Evolutionary conservation across 129 eudicot species (phyloP), one percentile per base, ranked within the genome.

Genomic region (Helichrysum umbraculigerum): DNA sequence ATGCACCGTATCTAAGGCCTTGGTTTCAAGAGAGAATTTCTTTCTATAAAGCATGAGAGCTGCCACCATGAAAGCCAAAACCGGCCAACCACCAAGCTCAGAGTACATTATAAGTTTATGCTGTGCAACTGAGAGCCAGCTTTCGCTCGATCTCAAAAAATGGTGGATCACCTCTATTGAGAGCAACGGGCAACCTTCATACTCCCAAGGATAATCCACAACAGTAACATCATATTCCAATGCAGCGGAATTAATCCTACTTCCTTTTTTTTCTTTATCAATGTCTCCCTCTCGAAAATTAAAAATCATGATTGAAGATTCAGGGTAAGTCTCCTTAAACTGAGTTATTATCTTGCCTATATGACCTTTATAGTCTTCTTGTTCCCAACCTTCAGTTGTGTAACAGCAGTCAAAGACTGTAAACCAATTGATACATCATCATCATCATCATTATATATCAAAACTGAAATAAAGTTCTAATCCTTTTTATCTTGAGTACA

Each of bases 51-150:
- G 85, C 66, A 86, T 50, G 56, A 91, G 83, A 21, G 94, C 94
- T 68, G 97, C 94, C 63, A 88, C 84, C 94, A 91, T 91, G 86
- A 91, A 88, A 44, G 94, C 97, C 83, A 91, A 75, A 86, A 91
- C 97, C 28, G 97, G 90, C 97, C 94, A 91, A 79, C 90, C 92
- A 74, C 97, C 97, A 50, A 84, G 80, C 64, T 88, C 97, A 44
- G 94, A 91, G 72, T 91, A 90, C 94, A 91, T 91, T 60, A 91
- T 63, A 70, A 91, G 94, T 70, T 86, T 81, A 83, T 91, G 83
- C 54, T 78, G 82, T 72, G 90, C 87, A 59, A 83, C 84, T 30
- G 90, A 81, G 11, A 91, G 97, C 97, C 97, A 91, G 75, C 90
- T 88, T 81, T 91, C 97, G 41, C 95, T 78, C 12, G 97, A 91